Conservation (phyloP, 1,284 basidiomycete genomes). For the Rhodotorula mucilaginosa region DNA sequence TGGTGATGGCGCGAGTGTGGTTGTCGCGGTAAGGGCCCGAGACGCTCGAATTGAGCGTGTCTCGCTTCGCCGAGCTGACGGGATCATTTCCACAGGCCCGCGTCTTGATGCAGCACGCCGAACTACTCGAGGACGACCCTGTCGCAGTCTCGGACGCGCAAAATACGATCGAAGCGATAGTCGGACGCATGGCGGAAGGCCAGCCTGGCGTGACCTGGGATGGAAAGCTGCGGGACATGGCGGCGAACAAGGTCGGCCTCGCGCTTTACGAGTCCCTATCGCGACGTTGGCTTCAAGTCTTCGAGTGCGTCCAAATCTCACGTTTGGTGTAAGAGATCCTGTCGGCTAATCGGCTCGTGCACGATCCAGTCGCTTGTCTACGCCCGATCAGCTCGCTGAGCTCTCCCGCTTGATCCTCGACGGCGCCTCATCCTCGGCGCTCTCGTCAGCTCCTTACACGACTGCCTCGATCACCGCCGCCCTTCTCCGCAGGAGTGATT, state of each 20-base stretch:
- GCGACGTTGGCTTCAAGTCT: constrained; percentile 6
- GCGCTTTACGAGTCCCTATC: constrained; percentile 37
- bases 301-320: constrained; percentile 26
- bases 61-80: not conserved
- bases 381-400: constrained; percentile 14
- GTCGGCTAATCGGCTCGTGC: not conserved
- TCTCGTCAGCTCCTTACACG: not conserved
- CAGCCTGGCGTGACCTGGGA: constrained; percentile 3
- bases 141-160: not conserved
- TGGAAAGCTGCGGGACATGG: constrained; percentile 19
- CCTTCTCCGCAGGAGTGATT: constrained; percentile 36
- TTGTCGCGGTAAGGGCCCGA: constrained; percentile 11
- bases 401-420: constrained; percentile 13
- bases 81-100: constrained; percentile 1
- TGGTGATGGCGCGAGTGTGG: constrained; percentile 5
- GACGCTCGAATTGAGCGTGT: not conserved
- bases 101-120: constrained; percentile 22
- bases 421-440: not conserved
- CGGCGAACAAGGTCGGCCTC: constrained; percentile 1
- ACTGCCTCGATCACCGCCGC: constrained; percentile 1
- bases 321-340: too few species aligned
- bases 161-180: not conserved
- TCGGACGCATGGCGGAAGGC: not conserved
- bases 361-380: constrained; percentile 1
- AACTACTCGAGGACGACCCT: not conserved